Evolutionary conservation across 805 yeast species (phyloP).

Genomic region (Komagataella pastoris): DNA sequence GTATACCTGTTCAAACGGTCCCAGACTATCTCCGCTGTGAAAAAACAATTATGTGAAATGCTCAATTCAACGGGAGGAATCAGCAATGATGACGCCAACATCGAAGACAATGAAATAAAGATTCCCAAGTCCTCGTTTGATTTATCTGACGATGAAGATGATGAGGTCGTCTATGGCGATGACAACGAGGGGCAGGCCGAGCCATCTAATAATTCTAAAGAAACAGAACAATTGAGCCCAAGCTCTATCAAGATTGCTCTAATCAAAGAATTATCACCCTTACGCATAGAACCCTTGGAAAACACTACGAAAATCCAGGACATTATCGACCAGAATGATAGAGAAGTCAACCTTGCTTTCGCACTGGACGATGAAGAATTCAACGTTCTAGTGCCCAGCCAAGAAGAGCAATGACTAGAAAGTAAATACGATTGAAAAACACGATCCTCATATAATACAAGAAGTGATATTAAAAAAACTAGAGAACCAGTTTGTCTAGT

Average conservation of each 20-base stretch:
- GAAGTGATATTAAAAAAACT: constrained; percentile 8
- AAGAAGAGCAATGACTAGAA: background rate
- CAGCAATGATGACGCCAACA: constrained; percentile 17
- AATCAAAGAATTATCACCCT: constrained; percentile 21
- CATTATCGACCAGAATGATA: background rate
- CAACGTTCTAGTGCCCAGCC: constrained; percentile 9
- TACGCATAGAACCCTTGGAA: constrained; percentile 3
- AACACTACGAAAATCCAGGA: background rate
- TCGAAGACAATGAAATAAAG: constrained; percentile 20
- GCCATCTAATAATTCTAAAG: background rate
- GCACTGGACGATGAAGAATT: constrained; percentile 24
- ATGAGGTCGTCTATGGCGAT: constrained; percentile 19
- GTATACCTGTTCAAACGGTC: constrained; percentile 13
- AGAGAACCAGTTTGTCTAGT: constrained; percentile 38
- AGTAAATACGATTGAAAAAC: background rate
- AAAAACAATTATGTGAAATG: constrained; percentile 18
- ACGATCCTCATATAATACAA: constrained; percentile 4
- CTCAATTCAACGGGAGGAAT: constrained; percentile 37
- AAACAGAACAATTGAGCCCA: constrained; percentile 4
- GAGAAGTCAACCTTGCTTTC: constrained; percentile 19
- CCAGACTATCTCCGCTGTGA: constrained; percentile 13
- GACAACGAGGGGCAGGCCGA: background rate
- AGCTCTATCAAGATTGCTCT: constrained; percentile 22
- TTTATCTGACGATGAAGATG: constrained; percentile 12
- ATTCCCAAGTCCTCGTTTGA: constrained; percentile 26